phyloP scores from a whole-genome alignment of 2,329 filamentous ascomycete genomes.

The Xylaria sp. region DNA sequence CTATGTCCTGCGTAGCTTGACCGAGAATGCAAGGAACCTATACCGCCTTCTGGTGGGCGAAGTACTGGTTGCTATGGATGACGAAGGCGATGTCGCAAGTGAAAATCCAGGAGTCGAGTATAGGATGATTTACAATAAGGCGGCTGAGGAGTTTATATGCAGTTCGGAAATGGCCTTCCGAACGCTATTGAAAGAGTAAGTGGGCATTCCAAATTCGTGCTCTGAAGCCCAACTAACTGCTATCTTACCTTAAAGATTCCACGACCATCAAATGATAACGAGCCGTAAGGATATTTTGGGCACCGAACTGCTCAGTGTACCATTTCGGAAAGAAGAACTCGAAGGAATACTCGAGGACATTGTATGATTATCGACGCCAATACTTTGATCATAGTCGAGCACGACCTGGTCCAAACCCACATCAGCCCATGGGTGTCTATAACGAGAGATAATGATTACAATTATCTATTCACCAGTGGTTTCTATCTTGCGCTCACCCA shows the following conservation, averaged over 20 bases:
- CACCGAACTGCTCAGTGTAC: conserved; percentile 83
- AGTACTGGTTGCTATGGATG: conserved; percentile 73
- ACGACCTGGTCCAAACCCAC: neutral
- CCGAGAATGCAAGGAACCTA: conserved; percentile 87
- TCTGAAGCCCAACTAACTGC: conserved; percentile 20
- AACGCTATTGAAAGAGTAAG: conserved; percentile 88
- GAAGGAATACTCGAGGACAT: conserved; percentile 86
- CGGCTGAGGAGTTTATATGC: conserved; percentile 95
- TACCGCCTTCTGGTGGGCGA: conserved; percentile 87
- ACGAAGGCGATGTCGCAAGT: conserved; percentile 56
- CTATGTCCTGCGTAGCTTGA: conserved; percentile 87
- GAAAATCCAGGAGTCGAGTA: conserved; percentile 83
- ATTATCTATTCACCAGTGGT: conserved; percentile 3
- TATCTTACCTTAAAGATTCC: conserved; percentile 73
- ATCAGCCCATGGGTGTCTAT: neutral
- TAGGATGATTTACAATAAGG: conserved; percentile 89
- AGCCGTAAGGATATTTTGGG: conserved; percentile 85
- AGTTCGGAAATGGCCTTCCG: conserved; percentile 96
- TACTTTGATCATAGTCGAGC: neutral
- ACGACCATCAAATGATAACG: conserved; percentile 97
- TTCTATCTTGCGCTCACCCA: conserved; percentile 34
- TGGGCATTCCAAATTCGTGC: no score
- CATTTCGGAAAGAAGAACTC: conserved; percentile 85
- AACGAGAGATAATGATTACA: neutral
- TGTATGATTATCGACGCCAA: conserved; percentile 42